phyloP scores from a whole-genome alignment of 2,329 filamentous ascomycete genomes.

The Arthrinium puccinioides region DNA sequence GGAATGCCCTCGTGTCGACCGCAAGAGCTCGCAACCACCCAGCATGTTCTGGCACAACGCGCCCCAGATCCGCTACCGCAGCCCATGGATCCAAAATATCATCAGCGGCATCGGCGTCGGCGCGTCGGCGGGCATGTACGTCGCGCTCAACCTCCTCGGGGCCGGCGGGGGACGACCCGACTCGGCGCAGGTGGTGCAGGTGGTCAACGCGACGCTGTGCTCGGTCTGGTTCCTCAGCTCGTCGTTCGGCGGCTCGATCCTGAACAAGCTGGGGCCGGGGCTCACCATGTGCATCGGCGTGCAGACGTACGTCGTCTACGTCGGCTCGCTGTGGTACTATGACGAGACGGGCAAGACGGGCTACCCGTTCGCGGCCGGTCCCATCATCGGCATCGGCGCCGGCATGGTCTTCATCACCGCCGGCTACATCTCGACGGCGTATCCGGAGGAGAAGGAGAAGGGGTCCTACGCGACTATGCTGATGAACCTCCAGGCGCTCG shows the following conservation, averaged over 20 bases:
- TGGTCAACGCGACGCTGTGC: slow-evolving; percentile 19
- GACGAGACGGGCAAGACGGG: slow-evolving; percentile 14
- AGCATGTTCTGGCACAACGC: neutral
- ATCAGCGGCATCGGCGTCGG: slow-evolving; percentile 4
- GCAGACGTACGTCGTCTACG: slow-evolving; percentile 18
- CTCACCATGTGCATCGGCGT: slow-evolving; percentile 15
- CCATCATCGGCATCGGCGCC: slow-evolving; percentile 20
- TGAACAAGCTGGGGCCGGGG: slow-evolving; percentile 18
- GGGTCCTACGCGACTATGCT: slow-evolving; percentile 20
- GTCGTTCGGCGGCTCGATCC: slow-evolving; percentile 16
- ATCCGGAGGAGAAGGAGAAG: slow-evolving; percentile 24
- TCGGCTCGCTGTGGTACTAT: slow-evolving; percentile 21
- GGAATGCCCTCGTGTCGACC: no score
- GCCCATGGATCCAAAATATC: neutral
- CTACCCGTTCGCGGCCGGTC: slow-evolving; percentile 16
- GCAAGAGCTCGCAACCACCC: no score
- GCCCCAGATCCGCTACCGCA: neutral
- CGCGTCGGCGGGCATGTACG: slow-evolving; percentile 2
- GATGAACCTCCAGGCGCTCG: slow-evolving; percentile 21
- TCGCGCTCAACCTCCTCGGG: slow-evolving; percentile 12
- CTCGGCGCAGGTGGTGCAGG: slow-evolving; percentile 17
- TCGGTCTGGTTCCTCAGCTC: slow-evolving; percentile 20
- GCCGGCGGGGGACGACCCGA: slow-evolving; percentile 19
- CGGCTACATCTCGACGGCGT: slow-evolving; percentile 23
- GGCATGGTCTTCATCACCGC: slow-evolving; percentile 22